phyloP scores from a whole-genome alignment of 148 eudicot species.

The Silene uniflora region DNA sequence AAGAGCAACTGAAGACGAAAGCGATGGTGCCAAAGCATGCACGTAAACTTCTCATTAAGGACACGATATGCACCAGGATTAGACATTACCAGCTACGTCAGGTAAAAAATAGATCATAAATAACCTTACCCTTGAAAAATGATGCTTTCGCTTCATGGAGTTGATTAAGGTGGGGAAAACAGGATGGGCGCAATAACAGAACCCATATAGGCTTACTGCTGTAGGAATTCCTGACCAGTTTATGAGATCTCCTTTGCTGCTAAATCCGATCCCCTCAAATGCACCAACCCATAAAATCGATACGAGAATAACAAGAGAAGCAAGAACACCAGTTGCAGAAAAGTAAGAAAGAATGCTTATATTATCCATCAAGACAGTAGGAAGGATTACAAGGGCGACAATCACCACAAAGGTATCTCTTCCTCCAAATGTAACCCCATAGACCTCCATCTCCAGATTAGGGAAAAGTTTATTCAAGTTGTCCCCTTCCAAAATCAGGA shows the following conservation, averaged over 20 bases:
- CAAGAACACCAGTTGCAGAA: conserved; percentile 50
- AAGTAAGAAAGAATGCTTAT: conserved; percentile 42
- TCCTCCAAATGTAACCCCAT: conserved; percentile 34
- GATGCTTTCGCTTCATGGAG: conserved; percentile 42
- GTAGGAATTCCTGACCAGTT: conserved; percentile 42
- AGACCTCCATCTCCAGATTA: conserved; percentile 9
- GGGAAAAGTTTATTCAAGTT: conserved; percentile 46
- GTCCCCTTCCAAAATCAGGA: conserved; percentile 60
- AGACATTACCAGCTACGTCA: neutral
- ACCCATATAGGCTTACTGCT: conserved; percentile 45
- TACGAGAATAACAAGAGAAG: conserved; percentile 38
- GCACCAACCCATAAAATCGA: conserved; percentile 42
- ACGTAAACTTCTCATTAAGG: too few species aligned
- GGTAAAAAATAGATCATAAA: neutral
- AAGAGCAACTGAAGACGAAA: too few species aligned
- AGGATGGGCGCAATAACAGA: conserved; percentile 57
- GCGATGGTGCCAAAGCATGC: too few species aligned
- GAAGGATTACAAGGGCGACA: conserved; percentile 37
- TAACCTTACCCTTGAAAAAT: conserved; percentile 37
- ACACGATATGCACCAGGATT: neutral
- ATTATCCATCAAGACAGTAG: conserved; percentile 39
- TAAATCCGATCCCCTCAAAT: conserved; percentile 42
- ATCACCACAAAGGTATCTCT: conserved; percentile 39
- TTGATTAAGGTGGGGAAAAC: conserved; percentile 48
- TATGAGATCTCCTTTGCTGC: conserved; percentile 33